Conservation (phyloP, 2,329 filamentous ascomycete genomes). For the Colletotrichum sp. region DNA sequence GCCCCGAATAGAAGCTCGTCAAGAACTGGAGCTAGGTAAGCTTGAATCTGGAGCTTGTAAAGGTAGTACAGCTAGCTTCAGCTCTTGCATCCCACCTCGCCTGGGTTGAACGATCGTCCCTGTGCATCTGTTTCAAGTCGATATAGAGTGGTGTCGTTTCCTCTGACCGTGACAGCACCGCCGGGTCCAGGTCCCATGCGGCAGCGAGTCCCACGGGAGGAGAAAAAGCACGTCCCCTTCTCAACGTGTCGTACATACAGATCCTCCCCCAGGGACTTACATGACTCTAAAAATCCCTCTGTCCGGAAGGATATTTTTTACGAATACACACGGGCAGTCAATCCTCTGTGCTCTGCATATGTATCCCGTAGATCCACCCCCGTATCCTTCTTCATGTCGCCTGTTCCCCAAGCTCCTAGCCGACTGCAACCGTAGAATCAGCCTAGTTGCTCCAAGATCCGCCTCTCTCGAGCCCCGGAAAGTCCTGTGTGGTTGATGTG, state of each 20-base stretch:
- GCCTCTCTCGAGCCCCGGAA: not conserved
- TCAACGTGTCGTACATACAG: not conserved
- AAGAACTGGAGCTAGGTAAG: not conserved
- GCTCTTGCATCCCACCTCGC: not conserved
- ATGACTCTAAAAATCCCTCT: not conserved
- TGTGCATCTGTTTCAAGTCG: conserved; percentile 18
- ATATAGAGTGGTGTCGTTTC: not conserved
- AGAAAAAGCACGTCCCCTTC: not conserved
- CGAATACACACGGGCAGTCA: not conserved
- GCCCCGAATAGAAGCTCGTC: not conserved
- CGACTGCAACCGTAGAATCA: not conserved
- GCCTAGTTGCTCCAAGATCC: not conserved
- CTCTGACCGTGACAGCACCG: conserved; percentile 2
- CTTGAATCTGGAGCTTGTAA: not conserved
- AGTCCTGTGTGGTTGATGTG: not conserved
- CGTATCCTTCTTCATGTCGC: conserved; percentile 2
- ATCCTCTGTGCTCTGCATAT: not conserved
- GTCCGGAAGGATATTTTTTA: not conserved
- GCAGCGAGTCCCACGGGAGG: not conserved
- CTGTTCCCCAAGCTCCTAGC: not conserved
- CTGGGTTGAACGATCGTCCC: not conserved
- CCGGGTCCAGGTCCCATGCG: not conserved
- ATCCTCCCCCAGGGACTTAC: not conserved
- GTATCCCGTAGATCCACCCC: conserved; percentile 13
- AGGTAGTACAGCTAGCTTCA: not conserved